phyloP scores from a whole-genome alignment of 805 yeast species.

The Schwanniomyces sp. region DNA sequence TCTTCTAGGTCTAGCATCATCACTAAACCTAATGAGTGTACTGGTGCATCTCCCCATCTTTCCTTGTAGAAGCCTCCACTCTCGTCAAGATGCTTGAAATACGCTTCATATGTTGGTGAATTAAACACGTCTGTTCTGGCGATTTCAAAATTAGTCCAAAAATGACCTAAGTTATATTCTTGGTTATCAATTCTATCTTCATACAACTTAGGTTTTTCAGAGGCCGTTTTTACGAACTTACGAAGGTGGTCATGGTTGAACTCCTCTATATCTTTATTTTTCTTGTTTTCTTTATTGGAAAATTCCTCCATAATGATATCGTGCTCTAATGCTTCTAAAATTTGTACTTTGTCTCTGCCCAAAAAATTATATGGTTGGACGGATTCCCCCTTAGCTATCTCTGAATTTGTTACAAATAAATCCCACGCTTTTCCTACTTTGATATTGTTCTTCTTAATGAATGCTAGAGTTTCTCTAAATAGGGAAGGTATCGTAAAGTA shows the following conservation, averaged over 20 bases:
- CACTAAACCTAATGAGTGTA: conserved; percentile 84
- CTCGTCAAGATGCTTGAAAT: conserved; percentile 65
- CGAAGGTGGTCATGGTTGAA: conserved; percentile 32
- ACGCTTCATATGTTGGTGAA: conserved; percentile 61
- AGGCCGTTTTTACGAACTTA: conserved; percentile 38
- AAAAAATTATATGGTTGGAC: conserved; percentile 21
- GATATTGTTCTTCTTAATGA: conserved; percentile 45
- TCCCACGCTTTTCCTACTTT: conserved; percentile 68
- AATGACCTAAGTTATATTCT: conserved; percentile 78
- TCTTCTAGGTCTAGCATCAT: conserved; percentile 67
- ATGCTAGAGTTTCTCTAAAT: conserved; percentile 70
- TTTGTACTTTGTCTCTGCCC: conserved; percentile 11
- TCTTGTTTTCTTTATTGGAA: conserved; percentile 19
- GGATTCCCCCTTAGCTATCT: conserved; percentile 20
- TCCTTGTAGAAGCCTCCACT: conserved; percentile 86
- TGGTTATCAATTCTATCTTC: conserved; percentile 65
- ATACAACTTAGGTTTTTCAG: conserved; percentile 22
- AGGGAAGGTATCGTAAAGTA: conserved; percentile 80
- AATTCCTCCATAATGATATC: conserved; percentile 24
- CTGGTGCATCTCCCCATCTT: conserved; percentile 98
- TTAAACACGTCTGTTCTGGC: conserved; percentile 78
- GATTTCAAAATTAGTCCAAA: conserved; percentile 93
- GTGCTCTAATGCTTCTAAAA: conserved; percentile 26
- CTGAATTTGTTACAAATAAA: conserved; percentile 48
- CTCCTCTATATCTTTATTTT: conserved; percentile 18